A percentile compares a stretch with the other conserved stretches of the same genome.
Evolutionary conservation across 495 filamentous ascomycete genomes (phyloP).

Genomic region (Hypomontagnella submonticulosa): DNA sequence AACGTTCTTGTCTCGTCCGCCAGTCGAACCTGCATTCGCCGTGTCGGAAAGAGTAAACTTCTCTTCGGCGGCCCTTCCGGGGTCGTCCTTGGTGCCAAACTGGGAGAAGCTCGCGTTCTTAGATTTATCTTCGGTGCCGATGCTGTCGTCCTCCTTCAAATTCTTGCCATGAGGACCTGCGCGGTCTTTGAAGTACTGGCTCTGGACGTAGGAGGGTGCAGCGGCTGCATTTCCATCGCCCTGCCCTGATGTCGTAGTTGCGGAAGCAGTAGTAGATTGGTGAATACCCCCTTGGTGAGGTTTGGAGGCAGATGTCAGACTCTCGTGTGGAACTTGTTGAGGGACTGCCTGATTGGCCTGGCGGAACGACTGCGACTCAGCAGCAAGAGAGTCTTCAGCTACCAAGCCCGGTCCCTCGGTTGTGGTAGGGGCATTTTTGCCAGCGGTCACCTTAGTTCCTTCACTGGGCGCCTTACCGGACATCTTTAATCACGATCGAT

Average conservation of each 20-base stretch:
- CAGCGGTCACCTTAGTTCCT: conserved; percentile 46
- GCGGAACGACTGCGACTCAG: conserved; percentile 49
- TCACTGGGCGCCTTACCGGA: conserved; percentile 42
- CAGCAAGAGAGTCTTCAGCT: conserved; percentile 50
- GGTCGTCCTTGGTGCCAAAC: conserved; percentile 55
- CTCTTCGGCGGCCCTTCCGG: conserved; percentile 42
- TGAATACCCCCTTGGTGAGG: conserved; percentile 25
- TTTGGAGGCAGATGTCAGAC: conserved; percentile 14
- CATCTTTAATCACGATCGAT: too few species aligned
- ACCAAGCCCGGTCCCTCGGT: conserved; percentile 50
- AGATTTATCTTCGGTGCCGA: conserved; percentile 40
- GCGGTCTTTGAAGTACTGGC: conserved; percentile 30
- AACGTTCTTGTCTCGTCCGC: conserved; percentile 29
- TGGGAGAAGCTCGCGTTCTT: conserved; percentile 50
- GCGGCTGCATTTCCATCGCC: conserved; percentile 20
- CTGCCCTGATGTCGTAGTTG: background rate
- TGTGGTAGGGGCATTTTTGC: conserved; percentile 44
- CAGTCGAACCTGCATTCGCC: conserved; percentile 11
- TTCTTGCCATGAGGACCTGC: conserved; percentile 55
- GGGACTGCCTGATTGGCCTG: conserved; percentile 28
- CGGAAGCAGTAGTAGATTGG: conserved; percentile 4
- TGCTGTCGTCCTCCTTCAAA: conserved; percentile 52
- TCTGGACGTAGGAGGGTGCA: conserved; percentile 50
- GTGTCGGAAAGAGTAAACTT: conserved; percentile 24
- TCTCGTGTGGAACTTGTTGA: conserved; percentile 22